Evolutionary conservation across 2,329 filamentous ascomycete genomes (phyloP).

Genomic region (Fusarium tanahbumbuense): DNA sequence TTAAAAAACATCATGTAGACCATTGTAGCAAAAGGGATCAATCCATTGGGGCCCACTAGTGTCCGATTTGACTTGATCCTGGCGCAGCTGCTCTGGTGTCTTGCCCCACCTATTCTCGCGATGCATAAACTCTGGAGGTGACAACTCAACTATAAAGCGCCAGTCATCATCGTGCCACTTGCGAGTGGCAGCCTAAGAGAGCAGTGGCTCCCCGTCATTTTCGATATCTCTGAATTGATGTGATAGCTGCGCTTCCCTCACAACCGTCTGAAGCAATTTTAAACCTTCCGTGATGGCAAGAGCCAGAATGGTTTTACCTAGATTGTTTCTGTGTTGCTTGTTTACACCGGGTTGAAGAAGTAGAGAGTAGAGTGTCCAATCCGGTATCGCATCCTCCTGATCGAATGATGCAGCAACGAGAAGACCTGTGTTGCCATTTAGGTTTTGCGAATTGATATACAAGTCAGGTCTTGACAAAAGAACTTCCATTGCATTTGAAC

Average conservation of each 20-base stretch:
- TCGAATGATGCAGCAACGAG: background rate
- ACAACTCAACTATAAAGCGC: background rate
- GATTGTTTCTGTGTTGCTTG: background rate
- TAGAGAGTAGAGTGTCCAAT: no score
- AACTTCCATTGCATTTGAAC: no score
- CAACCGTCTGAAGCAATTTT: background rate
- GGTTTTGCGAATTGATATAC: background rate
- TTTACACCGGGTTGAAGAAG: fast-evolving
- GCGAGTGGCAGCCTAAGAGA: background rate
- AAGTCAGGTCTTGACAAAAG: background rate
- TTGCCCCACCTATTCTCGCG: fast-evolving
- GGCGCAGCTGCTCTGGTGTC: background rate
- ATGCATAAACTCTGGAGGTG: background rate
- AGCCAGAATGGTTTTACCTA: background rate
- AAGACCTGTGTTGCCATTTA: background rate
- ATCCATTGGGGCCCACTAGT: no score
- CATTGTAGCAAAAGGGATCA: no score
- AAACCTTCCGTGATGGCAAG: background rate
- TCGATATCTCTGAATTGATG: background rate
- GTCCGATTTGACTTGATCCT: no score
- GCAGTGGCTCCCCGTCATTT: background rate
- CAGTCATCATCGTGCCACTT: background rate
- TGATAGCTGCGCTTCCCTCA: fast-evolving
- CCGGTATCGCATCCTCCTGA: no score
- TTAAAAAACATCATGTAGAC: no score